Conservation (phyloP, 768 basidiomycete species). For the Lactarius deliciosus region DNA sequence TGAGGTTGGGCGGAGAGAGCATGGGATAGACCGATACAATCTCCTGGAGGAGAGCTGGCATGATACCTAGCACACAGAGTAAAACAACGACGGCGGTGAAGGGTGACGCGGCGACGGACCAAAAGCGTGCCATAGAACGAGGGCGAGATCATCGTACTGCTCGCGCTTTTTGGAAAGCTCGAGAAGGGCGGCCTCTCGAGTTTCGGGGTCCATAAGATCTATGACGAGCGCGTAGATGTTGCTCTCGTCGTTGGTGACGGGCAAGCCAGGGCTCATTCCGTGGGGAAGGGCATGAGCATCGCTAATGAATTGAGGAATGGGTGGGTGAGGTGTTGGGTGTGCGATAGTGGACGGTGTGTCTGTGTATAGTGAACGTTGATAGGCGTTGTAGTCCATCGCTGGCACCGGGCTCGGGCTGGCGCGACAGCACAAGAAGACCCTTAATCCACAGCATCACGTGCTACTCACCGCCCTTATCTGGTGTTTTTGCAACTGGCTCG, state of each 20-base stretch:
- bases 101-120: slow-evolving; percentile 49
- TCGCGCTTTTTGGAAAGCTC: slow-evolving; percentile 99
- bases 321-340: slow-evolving; percentile 56
- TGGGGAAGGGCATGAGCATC: slow-evolving; percentile 25
- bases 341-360: slow-evolving; percentile 58
- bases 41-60: slow-evolving; percentile 96
- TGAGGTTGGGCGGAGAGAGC: slow-evolving; percentile 91
- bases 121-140: slow-evolving; percentile 98
- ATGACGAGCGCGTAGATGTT: slow-evolving; percentile 93
- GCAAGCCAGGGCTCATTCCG: slow-evolving; percentile 33
- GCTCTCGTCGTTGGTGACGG: slow-evolving; percentile 51
- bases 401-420: neutral
- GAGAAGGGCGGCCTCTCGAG: slow-evolving; percentile 86
- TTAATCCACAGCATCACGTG: slow-evolving; percentile 21
- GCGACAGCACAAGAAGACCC: neutral
- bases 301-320: slow-evolving; percentile 42
- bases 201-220: slow-evolving; percentile 76
- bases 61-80: slow-evolving; percentile 63
- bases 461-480: neutral
- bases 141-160: slow-evolving; percentile 96
- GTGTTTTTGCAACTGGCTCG: too few species aligned
- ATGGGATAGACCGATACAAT: slow-evolving; percentile 98
- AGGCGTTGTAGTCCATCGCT: slow-evolving; percentile 59
- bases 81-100: slow-evolving; percentile 12
- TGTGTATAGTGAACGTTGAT: slow-evolving; percentile 58